Percentiles rank a stretch among this genome's conserved stretches.
phyloP scores from a whole-genome alignment of 75 land plant species.

The Cunninghamia lanceolata region DNA sequence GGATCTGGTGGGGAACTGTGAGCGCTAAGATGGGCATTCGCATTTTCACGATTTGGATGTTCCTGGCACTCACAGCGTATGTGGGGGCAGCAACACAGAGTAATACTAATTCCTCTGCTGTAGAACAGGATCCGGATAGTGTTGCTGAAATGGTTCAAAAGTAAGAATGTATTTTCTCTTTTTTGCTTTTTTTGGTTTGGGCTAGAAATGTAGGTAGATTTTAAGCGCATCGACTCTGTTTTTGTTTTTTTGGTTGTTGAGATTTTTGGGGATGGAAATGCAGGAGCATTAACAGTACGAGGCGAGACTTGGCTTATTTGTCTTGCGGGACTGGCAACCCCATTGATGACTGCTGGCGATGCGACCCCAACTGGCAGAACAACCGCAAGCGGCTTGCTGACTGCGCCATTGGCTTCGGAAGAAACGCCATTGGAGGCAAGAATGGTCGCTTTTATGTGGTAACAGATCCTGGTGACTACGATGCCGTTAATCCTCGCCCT shows the following conservation, averaged over 20 bases:
- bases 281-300: slow-evolving; percentile 17
- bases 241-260: not conserved
- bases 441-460: slow-evolving; percentile 22
- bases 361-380: slow-evolving; percentile 28
- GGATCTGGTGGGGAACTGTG: not conserved
- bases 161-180: not conserved
- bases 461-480: slow-evolving; percentile 23
- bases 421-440: slow-evolving; percentile 23
- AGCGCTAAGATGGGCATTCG: not conserved
- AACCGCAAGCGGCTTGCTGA: slow-evolving; percentile 31
- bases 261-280: not conserved
- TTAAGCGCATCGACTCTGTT: not conserved
- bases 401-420: slow-evolving; percentile 40
- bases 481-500: slow-evolving; percentile 20
- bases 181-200: not conserved
- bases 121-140: not conserved
- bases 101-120: not conserved
- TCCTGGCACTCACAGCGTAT: not conserved
- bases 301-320: not conserved
- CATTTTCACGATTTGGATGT: not conserved
- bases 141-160: not conserved
- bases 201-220: not conserved
- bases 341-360: slow-evolving; percentile 35
- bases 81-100: too few relatives aligned
- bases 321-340: slow-evolving; percentile 24